Base-by-base conservation (phyloP, 805 yeast species). In the Myxozyma melibiosi region DNA sequence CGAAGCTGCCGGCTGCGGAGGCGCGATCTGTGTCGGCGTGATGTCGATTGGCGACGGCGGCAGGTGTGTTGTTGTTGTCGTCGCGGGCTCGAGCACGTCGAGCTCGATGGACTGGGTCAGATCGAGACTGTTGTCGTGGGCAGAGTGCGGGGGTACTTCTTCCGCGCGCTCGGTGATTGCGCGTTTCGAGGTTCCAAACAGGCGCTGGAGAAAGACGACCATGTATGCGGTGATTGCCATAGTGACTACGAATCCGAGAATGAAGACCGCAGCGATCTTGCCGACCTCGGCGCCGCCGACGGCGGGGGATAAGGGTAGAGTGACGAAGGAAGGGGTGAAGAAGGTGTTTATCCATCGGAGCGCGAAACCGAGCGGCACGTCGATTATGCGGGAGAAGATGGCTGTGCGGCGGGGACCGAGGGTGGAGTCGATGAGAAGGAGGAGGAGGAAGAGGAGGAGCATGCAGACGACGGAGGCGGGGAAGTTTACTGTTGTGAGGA, bases 321-420 rank as follows among this genome's bases (percentile, higher is more conserved):
- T 80, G 35, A 87, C 81, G 67, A 88, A 87, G 0, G 90, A 84
- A 0, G 94, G 92, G 0, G 88, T 83, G 75, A 87, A 88, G 67
- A 84, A 86, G 4, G 85, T 78, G 68, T 85, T 86, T 71, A 88
- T 88, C 92, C 94, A 87, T 53, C 85, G 77, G 48, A 87, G 74
- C 1, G 85, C 76, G 68, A 86, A 85, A 59, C 86, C 85, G 73
- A 80, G 80, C 14, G 89, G 81, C n/a, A 85, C 79, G 47, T 84
- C 83, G 37, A 61, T 51, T 2, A 54, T 30, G 9, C 52, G 53
- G 14, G 55, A 33, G 14, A 61, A 31, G 8, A 45, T 34, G 18
- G 63, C 64, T 18, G 63, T 51, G 9, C 60, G 51, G 3, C 62
- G 54, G n/a, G 75, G 71, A 5, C 81, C 81, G 14, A 76, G 62